Percentiles rank a stretch among this genome's conserved stretches.
Conservation (phyloP, 495 filamentous ascomycete species). For the Aeminium ludgeri region DNA sequence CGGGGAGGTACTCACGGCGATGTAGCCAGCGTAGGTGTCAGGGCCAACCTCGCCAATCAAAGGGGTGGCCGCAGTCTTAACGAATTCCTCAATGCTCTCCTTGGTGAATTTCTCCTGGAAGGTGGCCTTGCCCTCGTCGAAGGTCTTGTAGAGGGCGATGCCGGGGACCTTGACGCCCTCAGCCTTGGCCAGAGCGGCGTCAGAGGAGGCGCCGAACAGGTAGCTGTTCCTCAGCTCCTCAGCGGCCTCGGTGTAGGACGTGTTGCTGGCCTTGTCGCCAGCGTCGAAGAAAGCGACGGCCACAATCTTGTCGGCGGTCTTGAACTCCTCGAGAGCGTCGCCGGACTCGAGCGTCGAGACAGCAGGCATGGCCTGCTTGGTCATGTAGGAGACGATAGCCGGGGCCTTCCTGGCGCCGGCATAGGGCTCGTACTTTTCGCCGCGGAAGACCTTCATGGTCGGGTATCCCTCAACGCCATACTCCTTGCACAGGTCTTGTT, state of each 20-base stretch:
- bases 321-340: constrained; percentile 82
- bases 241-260: constrained; percentile 63
- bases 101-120: constrained; percentile 65
- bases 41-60: constrained; percentile 93
- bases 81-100: constrained; percentile 63
- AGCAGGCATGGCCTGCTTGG: constrained; percentile 89
- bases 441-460: constrained; percentile 97
- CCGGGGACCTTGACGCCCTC: constrained; percentile 77
- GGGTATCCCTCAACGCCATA: constrained; percentile 94
- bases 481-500: constrained; percentile 75
- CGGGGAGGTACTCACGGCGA: constrained; percentile 42
- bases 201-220: constrained; percentile 75
- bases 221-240: constrained; percentile 76
- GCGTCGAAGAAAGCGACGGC: constrained; percentile 72
- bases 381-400: constrained; percentile 96
- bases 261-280: constrained; percentile 70
- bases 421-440: constrained; percentile 71
- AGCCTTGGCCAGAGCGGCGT: constrained; percentile 68
- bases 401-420: constrained; percentile 76
- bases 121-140: constrained; percentile 85
- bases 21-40: constrained; percentile 94
- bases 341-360: constrained; percentile 57
- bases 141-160: constrained; percentile 91
- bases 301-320: constrained; percentile 94
- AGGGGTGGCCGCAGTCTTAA: constrained; percentile 70